A percentile compares a stretch with the other conserved stretches of the same genome.
Conservation (phyloP, 2,329 filamentous ascomycete genomes). For the Neophaeococcomyces aloes region DNA sequence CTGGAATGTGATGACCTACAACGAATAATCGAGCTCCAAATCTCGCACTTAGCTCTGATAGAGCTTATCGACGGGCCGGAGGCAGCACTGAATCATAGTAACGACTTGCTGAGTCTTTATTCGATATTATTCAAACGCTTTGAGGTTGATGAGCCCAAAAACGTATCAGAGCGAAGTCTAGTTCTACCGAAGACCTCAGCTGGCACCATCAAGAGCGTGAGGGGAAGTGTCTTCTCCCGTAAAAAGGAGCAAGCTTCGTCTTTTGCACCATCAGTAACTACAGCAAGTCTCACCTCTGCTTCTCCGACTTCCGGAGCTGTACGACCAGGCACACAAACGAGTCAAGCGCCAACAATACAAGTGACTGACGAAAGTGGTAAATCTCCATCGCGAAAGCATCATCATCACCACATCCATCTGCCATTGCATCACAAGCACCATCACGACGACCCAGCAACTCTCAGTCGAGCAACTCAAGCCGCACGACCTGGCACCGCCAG, state of each 20-base stretch:
- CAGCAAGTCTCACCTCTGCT: background rate
- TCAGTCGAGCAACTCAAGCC: slow-evolving; percentile 14
- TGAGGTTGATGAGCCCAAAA: slow-evolving; percentile 27
- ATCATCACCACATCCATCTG: slow-evolving; percentile 21
- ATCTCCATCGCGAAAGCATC: slow-evolving; percentile 23
- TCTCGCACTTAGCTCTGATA: slow-evolving; percentile 78
- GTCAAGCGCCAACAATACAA: slow-evolving; percentile 59
- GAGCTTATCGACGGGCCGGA: slow-evolving; percentile 76
- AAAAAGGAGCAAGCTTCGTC: slow-evolving; percentile 40
- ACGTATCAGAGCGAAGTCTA: slow-evolving; percentile 28
- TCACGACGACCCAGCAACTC: too few relatives aligned
- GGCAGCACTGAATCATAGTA: slow-evolving; percentile 75
- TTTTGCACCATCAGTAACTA: slow-evolving; percentile 28
- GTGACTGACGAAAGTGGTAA: slow-evolving; percentile 53
- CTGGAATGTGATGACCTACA: slow-evolving; percentile 80
- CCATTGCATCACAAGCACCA: slow-evolving; percentile 25
- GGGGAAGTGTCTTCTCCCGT: slow-evolving; percentile 68
- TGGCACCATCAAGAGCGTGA: slow-evolving; percentile 59
- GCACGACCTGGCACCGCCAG: background rate
- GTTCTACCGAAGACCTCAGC: slow-evolving; percentile 56
- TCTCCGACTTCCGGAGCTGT: background rate
- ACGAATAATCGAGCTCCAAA: slow-evolving; percentile 82
- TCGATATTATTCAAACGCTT: slow-evolving; percentile 65
- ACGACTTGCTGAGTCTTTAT: slow-evolving; percentile 75
- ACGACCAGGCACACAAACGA: slow-evolving; percentile 16